Conservation (phyloP, 495 filamentous ascomycete species). For the Tuber borchii region DNA sequence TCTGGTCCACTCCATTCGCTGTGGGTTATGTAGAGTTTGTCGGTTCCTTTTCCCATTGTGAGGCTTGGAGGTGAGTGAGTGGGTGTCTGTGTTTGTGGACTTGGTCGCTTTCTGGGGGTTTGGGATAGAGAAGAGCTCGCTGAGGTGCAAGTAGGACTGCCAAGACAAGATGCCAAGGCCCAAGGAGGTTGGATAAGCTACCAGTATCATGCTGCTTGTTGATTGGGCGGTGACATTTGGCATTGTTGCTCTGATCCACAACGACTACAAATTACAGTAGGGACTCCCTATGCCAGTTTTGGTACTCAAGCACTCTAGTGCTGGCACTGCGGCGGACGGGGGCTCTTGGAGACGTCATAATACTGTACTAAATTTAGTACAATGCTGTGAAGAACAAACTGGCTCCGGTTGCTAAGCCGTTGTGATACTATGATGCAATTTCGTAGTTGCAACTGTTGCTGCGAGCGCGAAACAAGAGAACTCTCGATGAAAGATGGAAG, state of each 20-base stretch:
- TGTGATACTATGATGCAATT: neutral
- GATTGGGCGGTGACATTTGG: neutral
- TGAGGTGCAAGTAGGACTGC: neutral
- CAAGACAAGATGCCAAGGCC: neutral
- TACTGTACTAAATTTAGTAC: no score
- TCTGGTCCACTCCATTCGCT: constrained; percentile 92
- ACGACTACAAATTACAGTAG: neutral
- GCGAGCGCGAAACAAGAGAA: neutral
- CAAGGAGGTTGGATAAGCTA: neutral
- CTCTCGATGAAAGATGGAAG: no score
- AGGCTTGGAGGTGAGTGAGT: constrained; percentile 2
- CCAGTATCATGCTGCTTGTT: neutral
- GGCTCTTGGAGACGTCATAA: no score
- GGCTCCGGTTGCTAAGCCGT: neutral
- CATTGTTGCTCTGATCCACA: neutral
- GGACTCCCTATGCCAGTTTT: neutral
- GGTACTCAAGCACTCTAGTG: neutral
- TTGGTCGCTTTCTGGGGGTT: neutral
- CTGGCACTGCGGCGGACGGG: neutral
- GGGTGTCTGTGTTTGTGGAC: constrained; percentile 6
- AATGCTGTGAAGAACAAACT: no score
- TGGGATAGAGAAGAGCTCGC: neutral
- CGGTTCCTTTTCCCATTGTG: constrained; percentile 55
- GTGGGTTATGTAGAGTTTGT: constrained; percentile 67
- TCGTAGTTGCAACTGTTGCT: no score